Percentiles rank a stretch among this genome's conserved stretches.
Conservation (phyloP, 345 rosid species). For the Sapria himalayana region DNA sequence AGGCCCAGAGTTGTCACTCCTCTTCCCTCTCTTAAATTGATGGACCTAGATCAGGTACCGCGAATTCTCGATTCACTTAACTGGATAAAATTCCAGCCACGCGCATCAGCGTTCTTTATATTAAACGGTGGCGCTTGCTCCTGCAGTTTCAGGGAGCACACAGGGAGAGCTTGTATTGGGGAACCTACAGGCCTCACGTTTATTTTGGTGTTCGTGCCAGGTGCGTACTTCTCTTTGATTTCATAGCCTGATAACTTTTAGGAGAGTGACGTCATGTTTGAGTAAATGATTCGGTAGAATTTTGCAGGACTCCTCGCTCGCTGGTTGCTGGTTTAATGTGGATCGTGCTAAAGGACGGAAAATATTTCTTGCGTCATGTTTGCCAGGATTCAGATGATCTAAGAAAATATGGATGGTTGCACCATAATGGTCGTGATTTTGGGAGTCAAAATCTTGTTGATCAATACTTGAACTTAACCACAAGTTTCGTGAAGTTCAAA, state of each 20-base stretch:
- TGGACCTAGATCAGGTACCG: slow-evolving; percentile 53
- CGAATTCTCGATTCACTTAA: too few species aligned
- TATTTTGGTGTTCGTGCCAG: slow-evolving; percentile 80
- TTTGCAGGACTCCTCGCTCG: slow-evolving; percentile 59
- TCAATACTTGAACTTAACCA: slow-evolving; percentile 39
- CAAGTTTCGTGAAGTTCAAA: slow-evolving; percentile 67
- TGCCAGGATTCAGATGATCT: slow-evolving; percentile 62
- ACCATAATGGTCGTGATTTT: slow-evolving; percentile 78
- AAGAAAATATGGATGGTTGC: slow-evolving; percentile 57
- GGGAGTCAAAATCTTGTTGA: slow-evolving; percentile 59
- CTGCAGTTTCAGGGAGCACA: slow-evolving; percentile 77
- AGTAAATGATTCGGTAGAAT: too few species aligned
- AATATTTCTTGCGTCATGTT: slow-evolving; percentile 43
- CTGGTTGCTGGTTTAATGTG: slow-evolving; percentile 87
- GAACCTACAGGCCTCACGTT: slow-evolving; percentile 70
- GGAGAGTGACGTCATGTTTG: too few species aligned
- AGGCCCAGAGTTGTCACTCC: slow-evolving; percentile 64
- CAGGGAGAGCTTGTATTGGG: slow-evolving; percentile 74
- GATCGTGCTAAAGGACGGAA: slow-evolving; percentile 57
- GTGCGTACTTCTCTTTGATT: slow-evolving; percentile 13
- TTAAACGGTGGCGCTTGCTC: too few species aligned
- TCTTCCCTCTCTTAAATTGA: slow-evolving; percentile 56
- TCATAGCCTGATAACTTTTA: too few species aligned
- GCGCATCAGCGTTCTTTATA: too few species aligned
- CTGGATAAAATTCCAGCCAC: too few species aligned